phyloP scores from a whole-genome alignment of 805 yeast genomes.

The Lipomyces oligophaga region DNA sequence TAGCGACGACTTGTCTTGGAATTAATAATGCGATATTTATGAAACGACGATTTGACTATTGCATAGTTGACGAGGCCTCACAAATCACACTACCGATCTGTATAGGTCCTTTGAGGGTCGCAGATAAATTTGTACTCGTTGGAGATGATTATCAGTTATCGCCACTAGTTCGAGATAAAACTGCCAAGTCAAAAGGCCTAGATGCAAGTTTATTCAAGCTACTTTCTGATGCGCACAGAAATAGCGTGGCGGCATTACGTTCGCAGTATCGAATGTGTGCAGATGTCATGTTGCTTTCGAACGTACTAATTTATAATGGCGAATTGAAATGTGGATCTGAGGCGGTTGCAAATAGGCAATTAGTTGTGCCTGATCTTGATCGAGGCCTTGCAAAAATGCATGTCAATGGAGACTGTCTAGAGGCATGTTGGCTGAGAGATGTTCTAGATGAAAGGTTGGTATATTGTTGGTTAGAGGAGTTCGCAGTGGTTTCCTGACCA shows the following conservation, averaged over 20 bases:
- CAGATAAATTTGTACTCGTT: slow-evolving; percentile 80
- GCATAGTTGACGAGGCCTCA: slow-evolving; percentile 95
- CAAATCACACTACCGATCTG: slow-evolving; percentile 90
- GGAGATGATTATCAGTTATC: slow-evolving; percentile 96
- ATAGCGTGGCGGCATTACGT: slow-evolving; percentile 68
- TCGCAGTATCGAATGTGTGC: slow-evolving; percentile 89
- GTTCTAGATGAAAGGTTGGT: slow-evolving; percentile 50
- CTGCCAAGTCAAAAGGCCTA: slow-evolving; percentile 62
- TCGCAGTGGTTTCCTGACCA: slow-evolving; percentile 5
- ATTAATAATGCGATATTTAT: slow-evolving; percentile 58
- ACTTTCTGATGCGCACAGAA: slow-evolving; percentile 69
- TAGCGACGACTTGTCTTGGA: slow-evolving; percentile 86
- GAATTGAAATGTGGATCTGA: slow-evolving; percentile 70
- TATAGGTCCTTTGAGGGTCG: slow-evolving; percentile 77
- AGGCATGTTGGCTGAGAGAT: slow-evolving; percentile 51
- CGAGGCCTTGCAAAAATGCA: slow-evolving; percentile 4
- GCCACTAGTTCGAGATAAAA: slow-evolving; percentile 70
- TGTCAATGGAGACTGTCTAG: neutral
- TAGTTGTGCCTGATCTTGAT: slow-evolving; percentile 47
- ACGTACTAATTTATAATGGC: slow-evolving; percentile 71
- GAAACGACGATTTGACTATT: slow-evolving; percentile 72
- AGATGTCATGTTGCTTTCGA: slow-evolving; percentile 81
- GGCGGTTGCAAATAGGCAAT: slow-evolving; percentile 55
- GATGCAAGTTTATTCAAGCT: slow-evolving; percentile 72
- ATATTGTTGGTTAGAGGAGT: neutral